phyloP scores from a whole-genome alignment of 23 red algal species.

The Gracilaria domingensis region DNA sequence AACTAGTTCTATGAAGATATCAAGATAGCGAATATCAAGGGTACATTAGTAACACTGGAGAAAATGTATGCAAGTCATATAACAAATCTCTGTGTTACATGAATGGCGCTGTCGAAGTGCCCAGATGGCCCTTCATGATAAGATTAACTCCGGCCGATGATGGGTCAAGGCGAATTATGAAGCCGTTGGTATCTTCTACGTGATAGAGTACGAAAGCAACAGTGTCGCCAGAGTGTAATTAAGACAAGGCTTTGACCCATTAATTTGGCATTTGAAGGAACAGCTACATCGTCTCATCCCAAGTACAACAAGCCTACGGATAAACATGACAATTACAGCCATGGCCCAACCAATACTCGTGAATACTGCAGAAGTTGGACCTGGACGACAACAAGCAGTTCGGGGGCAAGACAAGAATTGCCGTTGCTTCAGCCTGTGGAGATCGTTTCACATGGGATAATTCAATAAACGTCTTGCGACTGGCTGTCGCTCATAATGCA shows the following conservation, averaged over 20 bases:
- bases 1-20: too few species aligned
- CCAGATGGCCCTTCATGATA: background rate
- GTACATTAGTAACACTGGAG: too few species aligned
- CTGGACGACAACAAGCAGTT: background rate
- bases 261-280: background rate
- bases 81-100: background rate
- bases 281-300: background rate
- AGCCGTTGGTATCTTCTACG: background rate
- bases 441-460: too few species aligned
- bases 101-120: too few species aligned
- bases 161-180: background rate
- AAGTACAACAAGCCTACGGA: background rate
- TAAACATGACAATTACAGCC: background rate
- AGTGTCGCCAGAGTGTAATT: background rate
- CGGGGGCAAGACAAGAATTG: too few species aligned
- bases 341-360: background rate
- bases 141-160: background rate
- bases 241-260: background rate
- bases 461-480: too few species aligned
- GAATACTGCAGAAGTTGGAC: background rate
- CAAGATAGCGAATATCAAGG: too few species aligned
- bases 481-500: too few species aligned
- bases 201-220: background rate
- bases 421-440: too few species aligned
- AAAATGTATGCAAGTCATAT: background rate